Percentiles rank a stretch among this genome's conserved stretches.
Evolutionary conservation across 2,329 filamentous ascomycete species (phyloP).

Genomic region (Aspergillus pseudoviridinutans): DNA sequence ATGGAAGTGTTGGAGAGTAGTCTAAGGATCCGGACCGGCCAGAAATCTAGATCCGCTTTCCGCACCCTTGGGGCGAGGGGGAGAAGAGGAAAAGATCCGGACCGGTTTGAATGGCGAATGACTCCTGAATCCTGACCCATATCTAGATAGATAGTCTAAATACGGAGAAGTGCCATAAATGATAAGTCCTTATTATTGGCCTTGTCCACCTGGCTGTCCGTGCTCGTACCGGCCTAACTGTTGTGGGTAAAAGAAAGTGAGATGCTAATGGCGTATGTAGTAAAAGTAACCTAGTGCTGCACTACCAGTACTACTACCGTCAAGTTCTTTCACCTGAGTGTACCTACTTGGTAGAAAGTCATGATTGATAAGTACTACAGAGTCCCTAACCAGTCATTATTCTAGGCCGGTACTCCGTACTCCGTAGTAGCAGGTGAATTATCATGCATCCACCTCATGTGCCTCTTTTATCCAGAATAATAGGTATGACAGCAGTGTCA

Average conservation of each 20-base stretch:
- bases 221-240: background rate
- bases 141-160: background rate
- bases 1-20: background rate
- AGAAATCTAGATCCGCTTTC: background rate
- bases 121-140: background rate
- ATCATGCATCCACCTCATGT: too few species aligned
- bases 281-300: background rate
- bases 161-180: background rate
- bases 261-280: background rate
- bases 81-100: background rate
- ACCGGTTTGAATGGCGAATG: background rate
- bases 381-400: too few species aligned
- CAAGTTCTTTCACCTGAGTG: too few species aligned
- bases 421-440: background rate
- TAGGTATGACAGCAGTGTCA: background rate
- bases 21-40: background rate
- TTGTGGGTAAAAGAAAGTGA: background rate
- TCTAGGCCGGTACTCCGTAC: too few species aligned
- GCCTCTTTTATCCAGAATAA: too few species aligned
- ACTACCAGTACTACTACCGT: too few species aligned
- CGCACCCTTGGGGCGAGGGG: background rate
- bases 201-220: background rate
- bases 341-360: too few species aligned
- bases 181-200: background rate
- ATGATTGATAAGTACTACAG: too few species aligned